Evolutionary conservation across 2,329 filamentous ascomycete genomes (phyloP), one percentile per base, ranked within the genome.

Genomic region (Apiospora malaysiana): DNA sequence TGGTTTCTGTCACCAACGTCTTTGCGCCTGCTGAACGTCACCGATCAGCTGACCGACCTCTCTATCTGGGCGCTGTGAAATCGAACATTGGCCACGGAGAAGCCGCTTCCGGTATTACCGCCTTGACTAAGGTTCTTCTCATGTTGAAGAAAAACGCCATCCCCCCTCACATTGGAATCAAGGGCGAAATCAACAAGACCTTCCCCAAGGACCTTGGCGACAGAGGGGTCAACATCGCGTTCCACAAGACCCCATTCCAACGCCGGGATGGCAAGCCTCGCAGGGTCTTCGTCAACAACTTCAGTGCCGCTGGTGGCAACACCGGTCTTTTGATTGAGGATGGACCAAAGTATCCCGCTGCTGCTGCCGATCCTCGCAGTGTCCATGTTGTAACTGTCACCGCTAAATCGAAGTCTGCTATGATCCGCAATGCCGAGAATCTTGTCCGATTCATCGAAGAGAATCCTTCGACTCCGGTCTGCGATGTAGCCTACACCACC

Each of bases 251-350:
- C 0, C 83, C 85, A 0, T 88, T 88, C 79, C 76, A 76, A 71
- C 83, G 89, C 68, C 81, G 79, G 42, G 82, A 87, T 66, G 83
- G 82, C 25, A 83, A 83, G 76, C 84, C 83, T 2, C 82, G 85
- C 40, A 80, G 83, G 6, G 81, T 87, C 10, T 88, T 88, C 71
- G 79, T 92, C 73, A 93, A 93, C 82, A 92, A 92, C 81, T 93
- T 92, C 77, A 89, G 88, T 73, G 92, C 91, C 8, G 90, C 91
- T 69, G 91, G 91, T 74, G 91, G 92, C 45, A 94, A 94, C 80
- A 92, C 91, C 1, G 88, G 90, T 21, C 78, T 93, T 32, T 79
- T 93, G 8, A 76, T 93, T 1, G 89, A 93, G 76, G 91, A 93
- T 72, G 88, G 83, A 0, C 89, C 89, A 2, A 75, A 73, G 68